phyloP scores from a whole-genome alignment of 2,329 filamentous ascomycete genomes.

The Cladosporium sp. region DNA sequence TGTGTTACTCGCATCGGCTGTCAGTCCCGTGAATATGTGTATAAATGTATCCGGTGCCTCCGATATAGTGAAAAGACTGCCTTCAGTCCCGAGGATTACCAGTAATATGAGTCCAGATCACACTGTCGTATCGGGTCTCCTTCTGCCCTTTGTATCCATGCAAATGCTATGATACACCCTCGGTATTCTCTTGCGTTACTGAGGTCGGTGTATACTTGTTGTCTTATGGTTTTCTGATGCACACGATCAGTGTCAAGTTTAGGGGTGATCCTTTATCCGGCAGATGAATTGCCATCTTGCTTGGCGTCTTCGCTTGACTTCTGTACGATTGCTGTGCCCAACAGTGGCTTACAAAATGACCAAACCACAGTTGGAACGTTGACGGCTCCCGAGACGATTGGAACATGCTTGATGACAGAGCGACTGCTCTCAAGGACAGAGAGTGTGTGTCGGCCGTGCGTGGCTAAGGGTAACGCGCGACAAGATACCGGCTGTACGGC shows the following conservation, averaged over 20 bases:
- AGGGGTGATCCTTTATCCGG: neutral
- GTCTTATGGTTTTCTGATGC: neutral
- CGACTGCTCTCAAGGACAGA: neutral
- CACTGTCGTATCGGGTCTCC: neutral
- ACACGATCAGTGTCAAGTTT: neutral
- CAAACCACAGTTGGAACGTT: neutral
- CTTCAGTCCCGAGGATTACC: neutral
- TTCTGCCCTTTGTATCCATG: neutral
- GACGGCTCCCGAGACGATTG: neutral
- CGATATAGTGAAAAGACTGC: neutral
- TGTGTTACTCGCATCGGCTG: neutral
- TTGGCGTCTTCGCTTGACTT: neutral
- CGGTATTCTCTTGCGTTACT: neutral
- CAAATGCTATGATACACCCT: neutral
- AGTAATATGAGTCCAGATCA: neutral
- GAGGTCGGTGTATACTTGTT: neutral
- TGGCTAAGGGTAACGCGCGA: neutral
- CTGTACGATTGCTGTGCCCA: neutral
- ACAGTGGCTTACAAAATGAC: neutral
- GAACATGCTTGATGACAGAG: neutral
- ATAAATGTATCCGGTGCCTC: neutral
- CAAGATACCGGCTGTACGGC: conserved; percentile 1
- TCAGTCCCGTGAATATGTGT: neutral
- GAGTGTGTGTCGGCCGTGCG: neutral
- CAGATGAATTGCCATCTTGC: neutral